Evolutionary conservation across 257 asterid genomes (phyloP).

Genomic region (Rubia yunnanensis): DNA sequence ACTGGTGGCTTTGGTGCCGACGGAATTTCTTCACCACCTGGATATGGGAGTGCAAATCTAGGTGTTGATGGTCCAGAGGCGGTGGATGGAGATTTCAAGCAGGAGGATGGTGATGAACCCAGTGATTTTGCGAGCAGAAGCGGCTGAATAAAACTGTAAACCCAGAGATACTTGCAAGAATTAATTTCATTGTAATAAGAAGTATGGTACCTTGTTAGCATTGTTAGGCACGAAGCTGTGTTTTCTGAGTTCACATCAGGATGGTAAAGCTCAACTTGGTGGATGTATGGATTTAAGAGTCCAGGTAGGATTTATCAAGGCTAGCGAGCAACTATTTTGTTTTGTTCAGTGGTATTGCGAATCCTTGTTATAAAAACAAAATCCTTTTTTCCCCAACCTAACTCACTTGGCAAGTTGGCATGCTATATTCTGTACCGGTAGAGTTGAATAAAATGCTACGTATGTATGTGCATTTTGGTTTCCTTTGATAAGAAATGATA

Average conservation of each 20-base stretch:
- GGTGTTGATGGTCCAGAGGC: slow-evolving; percentile 10
- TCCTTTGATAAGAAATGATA: no score
- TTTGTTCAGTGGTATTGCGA: neutral
- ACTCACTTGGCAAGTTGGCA: no score
- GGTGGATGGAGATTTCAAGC: slow-evolving; percentile 11
- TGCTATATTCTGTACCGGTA: no score
- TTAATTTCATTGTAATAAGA: neutral
- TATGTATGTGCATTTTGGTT: no score
- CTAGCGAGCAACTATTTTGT: neutral
- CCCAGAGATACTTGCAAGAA: neutral
- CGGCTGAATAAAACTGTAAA: slow-evolving; percentile 12
- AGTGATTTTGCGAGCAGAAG: slow-evolving; percentile 17
- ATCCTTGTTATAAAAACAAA: no score
- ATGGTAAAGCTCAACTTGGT: neutral
- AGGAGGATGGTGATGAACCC: slow-evolving; percentile 14
- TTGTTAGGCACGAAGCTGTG: neutral
- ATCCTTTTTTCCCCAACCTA: neutral
- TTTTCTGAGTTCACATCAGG: neutral
- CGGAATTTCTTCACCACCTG: slow-evolving; percentile 10
- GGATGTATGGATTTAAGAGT: neutral
- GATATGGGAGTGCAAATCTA: neutral
- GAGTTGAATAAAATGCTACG: no score
- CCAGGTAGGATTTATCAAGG: neutral
- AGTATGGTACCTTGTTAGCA: neutral
- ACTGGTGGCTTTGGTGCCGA: slow-evolving; percentile 9